phyloP scores from a whole-genome alignment of 345 rosid genomes.

The Eucalyptus marginata region DNA sequence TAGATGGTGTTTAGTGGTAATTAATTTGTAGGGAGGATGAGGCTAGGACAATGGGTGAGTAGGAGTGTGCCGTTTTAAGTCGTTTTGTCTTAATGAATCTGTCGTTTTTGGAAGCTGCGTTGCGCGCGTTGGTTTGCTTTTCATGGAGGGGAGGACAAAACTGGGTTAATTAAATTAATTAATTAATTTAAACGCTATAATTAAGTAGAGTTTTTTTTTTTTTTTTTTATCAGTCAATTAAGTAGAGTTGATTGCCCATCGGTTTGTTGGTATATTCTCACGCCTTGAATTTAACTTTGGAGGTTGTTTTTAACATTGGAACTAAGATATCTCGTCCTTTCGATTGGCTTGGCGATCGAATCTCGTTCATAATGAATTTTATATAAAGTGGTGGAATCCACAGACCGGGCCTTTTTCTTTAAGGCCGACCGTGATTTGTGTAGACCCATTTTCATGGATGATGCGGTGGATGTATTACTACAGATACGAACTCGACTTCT shows the following conservation, averaged over 20 bases:
- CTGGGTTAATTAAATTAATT: not conserved
- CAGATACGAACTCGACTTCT: not conserved
- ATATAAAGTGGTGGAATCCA: not conserved
- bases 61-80: not conserved
- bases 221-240: not conserved
- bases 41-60: not conserved
- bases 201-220: not conserved
- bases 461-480: not conserved
- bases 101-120: not conserved
- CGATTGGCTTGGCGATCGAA: not conserved
- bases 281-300: not conserved
- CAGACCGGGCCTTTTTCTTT: not conserved
- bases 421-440: not conserved
- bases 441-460: not conserved
- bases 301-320: not conserved
- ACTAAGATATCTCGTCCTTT: not conserved
- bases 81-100: not conserved
- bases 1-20: not conserved
- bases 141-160: not conserved
- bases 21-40: not conserved
- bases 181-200: not conserved
- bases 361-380: not conserved
- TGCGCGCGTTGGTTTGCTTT: not conserved
- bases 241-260: not conserved
- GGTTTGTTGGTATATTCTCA: not conserved